These are phyloP conservation scores for Huntiella bhutanensis DNA, from an alignment of 2,329 filamentous ascomycete genomes.

Conservation along the genomic window DNA sequence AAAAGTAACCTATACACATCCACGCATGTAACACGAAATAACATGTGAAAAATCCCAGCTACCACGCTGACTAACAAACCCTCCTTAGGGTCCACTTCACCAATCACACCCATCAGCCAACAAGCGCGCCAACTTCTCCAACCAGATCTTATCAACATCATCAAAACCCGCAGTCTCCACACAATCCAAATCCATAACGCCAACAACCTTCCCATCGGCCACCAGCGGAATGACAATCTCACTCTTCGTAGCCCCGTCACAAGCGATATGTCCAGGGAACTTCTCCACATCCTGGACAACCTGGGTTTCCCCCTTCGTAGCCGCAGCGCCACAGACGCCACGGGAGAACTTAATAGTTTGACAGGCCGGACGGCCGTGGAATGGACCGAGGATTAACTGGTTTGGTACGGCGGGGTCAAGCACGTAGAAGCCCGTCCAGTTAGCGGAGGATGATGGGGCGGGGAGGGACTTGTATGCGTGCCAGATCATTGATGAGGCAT, in stretches of 20 bases:
- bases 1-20: too few relatives aligned
- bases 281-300: conserved; percentile 49
- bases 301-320: conserved; percentile 40
- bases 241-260: conserved; percentile 55
- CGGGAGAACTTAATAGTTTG: conserved; percentile 55
- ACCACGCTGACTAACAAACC: background rate
- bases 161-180: conserved; percentile 48
- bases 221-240: conserved; percentile 68
- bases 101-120: conserved; percentile 47
- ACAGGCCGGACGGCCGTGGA: conserved; percentile 64
- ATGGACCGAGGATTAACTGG: conserved; percentile 58
- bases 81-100: conserved; percentile 15
- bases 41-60: too few relatives aligned
- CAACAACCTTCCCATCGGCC: conserved; percentile 33
- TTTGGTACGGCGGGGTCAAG: conserved; percentile 26
- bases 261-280: conserved; percentile 69
- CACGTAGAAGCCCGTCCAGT: conserved; percentile 71
- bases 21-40: too few relatives aligned
- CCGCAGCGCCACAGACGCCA: conserved; percentile 60
- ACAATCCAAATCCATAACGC: conserved; percentile 68
- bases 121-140: conserved; percentile 47
- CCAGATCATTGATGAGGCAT: conserved; percentile 58
- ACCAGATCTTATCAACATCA: conserved; percentile 40
- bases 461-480: conserved; percentile 59
- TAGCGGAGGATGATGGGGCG: conserved; percentile 44